These are phyloP conservation scores for Basipetospora chlamydospora DNA, from an alignment of 2,329 filamentous ascomycete genomes.

Conservation along the genomic window DNA sequence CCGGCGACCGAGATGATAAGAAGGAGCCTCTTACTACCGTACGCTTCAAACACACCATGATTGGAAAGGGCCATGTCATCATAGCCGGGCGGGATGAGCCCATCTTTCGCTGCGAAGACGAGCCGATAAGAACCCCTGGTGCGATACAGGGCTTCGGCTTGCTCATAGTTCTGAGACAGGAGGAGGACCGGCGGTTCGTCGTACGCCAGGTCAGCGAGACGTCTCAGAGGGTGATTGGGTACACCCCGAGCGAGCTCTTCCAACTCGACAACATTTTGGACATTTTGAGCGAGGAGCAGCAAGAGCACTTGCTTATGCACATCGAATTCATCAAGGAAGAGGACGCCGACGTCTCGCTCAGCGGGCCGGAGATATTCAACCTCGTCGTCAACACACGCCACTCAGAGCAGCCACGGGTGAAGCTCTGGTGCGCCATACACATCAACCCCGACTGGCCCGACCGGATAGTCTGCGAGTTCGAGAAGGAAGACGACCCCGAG, in stretches of 20 bases:
- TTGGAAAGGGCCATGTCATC: constrained; percentile 64
- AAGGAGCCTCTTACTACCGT: constrained; percentile 45
- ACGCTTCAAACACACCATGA: constrained; percentile 65
- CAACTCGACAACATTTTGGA: constrained; percentile 63
- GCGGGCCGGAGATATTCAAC: constrained; percentile 78
- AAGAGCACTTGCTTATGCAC: constrained; percentile 72
- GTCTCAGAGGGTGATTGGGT: constrained; percentile 58
- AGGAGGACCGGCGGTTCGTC: constrained; percentile 49
- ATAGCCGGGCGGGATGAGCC: constrained; percentile 65
- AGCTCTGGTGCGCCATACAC: constrained; percentile 82
- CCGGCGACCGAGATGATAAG: neutral
- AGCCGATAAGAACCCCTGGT: constrained; percentile 78
- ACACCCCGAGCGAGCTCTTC: constrained; percentile 64
- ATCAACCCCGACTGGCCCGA: constrained; percentile 53
- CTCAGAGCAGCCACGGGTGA: constrained; percentile 42
- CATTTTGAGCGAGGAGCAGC: constrained; percentile 69
- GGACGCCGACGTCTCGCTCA: constrained; percentile 56
- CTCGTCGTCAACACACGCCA: constrained; percentile 54
- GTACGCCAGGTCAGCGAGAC: constrained; percentile 75
- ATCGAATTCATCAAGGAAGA: constrained; percentile 80
- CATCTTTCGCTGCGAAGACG: constrained; percentile 74
- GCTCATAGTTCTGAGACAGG: constrained; percentile 59
- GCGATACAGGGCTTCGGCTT: constrained; percentile 70
- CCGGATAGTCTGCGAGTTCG: constrained; percentile 75
- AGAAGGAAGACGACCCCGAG: constrained; percentile 61